Percentiles rank a stretch among this genome's conserved stretches.
Evolutionary conservation across 192 early-diverging fungal species (phyloP).

Genomic region (Phlyctochytrium planicorne): DNA sequence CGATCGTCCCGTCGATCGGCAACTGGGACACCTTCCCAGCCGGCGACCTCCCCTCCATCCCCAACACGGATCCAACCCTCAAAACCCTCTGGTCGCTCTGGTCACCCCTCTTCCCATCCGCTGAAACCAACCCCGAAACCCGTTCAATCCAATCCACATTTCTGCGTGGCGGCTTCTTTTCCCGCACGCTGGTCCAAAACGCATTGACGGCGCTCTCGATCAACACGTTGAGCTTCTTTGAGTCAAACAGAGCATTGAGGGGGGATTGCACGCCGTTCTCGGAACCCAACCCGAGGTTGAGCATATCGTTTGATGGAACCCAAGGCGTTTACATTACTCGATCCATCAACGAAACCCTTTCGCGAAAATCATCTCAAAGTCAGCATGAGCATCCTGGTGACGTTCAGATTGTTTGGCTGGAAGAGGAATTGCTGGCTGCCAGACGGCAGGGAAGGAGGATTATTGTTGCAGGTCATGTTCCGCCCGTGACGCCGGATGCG

Average conservation of each 20-base stretch:
- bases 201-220: slow-evolving; percentile 26
- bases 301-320: too few relatives aligned
- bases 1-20: slow-evolving; percentile 44
- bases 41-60: slow-evolving; percentile 16
- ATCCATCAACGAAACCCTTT: not conserved
- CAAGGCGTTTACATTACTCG: not conserved
- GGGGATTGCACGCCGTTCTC: slow-evolving; percentile 18
- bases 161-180: slow-evolving; percentile 35
- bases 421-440: slow-evolving; percentile 17
- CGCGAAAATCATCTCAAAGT: not conserved
- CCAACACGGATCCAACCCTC: slow-evolving; percentile 20
- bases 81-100: slow-evolving; percentile 31
- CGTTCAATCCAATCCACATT: slow-evolving; percentile 25
- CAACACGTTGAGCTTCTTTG: slow-evolving; percentile 39
- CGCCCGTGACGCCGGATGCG: slow-evolving; percentile 27
- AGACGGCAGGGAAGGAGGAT: slow-evolving; percentile 14
- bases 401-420: slow-evolving; percentile 43
- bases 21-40: slow-evolving; percentile 50
- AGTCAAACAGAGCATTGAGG: slow-evolving; percentile 24
- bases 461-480: slow-evolving; percentile 47
- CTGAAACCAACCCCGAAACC: slow-evolving; percentile 7
- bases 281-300: not conserved
- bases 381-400: slow-evolving; percentile 27
- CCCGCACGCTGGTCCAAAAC: slow-evolving; percentile 26
- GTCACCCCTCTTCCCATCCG: slow-evolving; percentile 32